Conservation (phyloP, 768 basidiomycete genomes). For the Russula ochroleuca region DNA sequence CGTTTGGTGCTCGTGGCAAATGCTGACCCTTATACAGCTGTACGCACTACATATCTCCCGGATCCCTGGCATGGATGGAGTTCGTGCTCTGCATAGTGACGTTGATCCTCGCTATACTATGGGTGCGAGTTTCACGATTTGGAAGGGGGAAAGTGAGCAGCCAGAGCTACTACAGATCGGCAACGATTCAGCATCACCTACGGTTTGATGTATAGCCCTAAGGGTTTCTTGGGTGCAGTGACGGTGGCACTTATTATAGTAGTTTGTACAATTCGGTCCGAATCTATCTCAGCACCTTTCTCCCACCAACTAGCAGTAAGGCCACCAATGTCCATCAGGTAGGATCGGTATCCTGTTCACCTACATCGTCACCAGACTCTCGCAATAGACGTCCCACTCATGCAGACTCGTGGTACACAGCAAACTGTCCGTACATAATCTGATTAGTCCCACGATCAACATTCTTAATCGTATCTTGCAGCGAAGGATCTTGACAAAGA, state of each 20-base stretch:
- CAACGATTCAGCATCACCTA: slow-evolving; percentile 2
- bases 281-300: neutral
- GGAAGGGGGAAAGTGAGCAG: slow-evolving; percentile 11
- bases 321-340: slow-evolving; percentile 19
- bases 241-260: neutral
- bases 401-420: slow-evolving; percentile 88
- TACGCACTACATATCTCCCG: slow-evolving; percentile 66
- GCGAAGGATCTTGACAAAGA: slow-evolving; percentile 55
- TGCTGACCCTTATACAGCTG: slow-evolving; percentile 43
- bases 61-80: slow-evolving; percentile 73
- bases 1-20: neutral
- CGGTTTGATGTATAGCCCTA: slow-evolving; percentile 13
- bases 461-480: slow-evolving; percentile 32
- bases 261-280: slow-evolving; percentile 1
- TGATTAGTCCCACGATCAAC: neutral
- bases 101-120: slow-evolving; percentile 50
- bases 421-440: slow-evolving; percentile 45
- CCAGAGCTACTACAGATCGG: neutral
- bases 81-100: slow-evolving; percentile 58
- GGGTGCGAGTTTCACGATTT: slow-evolving; percentile 36
- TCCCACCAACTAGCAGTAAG: neutral
- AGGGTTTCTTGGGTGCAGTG: too few relatives aligned
- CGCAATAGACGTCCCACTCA: slow-evolving; percentile 62
- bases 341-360: slow-evolving; percentile 7
- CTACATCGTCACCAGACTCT: neutral